phyloP scores from a whole-genome alignment of 208 protist species.

The Crithidia acanthocephali region DNA sequence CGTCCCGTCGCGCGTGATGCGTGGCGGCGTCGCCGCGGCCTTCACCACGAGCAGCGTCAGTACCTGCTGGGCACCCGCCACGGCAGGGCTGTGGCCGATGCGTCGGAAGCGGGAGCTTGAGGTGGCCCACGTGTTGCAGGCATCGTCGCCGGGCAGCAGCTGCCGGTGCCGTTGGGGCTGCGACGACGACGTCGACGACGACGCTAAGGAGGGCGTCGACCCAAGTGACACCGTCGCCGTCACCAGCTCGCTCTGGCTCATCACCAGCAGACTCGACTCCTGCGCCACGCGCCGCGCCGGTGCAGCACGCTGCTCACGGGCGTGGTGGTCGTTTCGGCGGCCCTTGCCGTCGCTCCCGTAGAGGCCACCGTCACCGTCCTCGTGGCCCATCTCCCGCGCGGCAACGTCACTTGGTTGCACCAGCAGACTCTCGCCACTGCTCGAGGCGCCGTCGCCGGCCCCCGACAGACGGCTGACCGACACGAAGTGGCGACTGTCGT shows the following conservation, averaged over 20 bases:
- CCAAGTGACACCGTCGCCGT: background rate
- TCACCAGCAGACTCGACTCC: constrained; percentile 9
- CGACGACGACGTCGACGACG: background rate
- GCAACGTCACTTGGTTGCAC: background rate
- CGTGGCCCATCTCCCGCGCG: constrained; percentile 7
- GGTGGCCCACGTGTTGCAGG: background rate
- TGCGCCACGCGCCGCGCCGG: background rate
- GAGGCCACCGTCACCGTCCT: background rate
- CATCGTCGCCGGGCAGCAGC: background rate
- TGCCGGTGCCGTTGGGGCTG: background rate
- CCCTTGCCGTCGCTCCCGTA: too few relatives aligned
- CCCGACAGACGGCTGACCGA: constrained; percentile 6
- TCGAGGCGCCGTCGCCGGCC: background rate
- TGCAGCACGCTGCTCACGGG: too few relatives aligned
- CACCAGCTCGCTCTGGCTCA: background rate
- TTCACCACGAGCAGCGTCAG: constrained; percentile 22
- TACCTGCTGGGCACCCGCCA: constrained; percentile 2
- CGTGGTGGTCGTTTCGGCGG: too few relatives aligned
- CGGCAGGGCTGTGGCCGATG: background rate
- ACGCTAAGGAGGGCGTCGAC: background rate
- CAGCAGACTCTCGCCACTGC: constrained; percentile 1
- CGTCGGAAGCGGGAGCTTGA: constrained; percentile 4
- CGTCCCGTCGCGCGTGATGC: background rate
- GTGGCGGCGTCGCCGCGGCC: background rate
- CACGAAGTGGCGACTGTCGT: constrained; percentile 22